phyloP scores from a whole-genome alignment of 2,329 filamentous ascomycete species.

The Drechslerella dactyloides region DNA sequence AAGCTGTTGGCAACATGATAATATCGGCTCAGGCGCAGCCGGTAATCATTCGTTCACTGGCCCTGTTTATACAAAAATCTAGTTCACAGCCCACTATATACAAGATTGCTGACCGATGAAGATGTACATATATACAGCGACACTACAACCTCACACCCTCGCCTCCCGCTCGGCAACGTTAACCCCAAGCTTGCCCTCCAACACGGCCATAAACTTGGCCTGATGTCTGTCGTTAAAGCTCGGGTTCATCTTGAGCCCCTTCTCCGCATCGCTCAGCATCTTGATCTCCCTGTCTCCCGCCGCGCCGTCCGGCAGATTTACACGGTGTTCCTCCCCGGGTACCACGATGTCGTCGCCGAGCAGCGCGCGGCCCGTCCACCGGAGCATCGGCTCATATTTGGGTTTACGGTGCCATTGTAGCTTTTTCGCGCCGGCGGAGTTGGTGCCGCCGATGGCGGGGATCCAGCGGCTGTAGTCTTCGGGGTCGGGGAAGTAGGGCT shows the following conservation, averaged over 20 bases:
- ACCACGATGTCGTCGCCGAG: constrained; percentile 37
- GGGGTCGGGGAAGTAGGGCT: constrained; percentile 25
- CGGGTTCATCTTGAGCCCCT: constrained; percentile 37
- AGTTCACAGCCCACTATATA: too few species aligned
- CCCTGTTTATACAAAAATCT: too few species aligned
- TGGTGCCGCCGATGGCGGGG: constrained; percentile 20
- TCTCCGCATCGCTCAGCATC: constrained; percentile 32
- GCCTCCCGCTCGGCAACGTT: background rate
- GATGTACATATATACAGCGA: background rate
- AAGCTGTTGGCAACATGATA: too few species aligned
- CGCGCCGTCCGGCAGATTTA: background rate
- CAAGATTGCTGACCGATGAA: too few species aligned
- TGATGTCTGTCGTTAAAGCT: constrained; percentile 32
- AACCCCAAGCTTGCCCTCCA: constrained; percentile 30
- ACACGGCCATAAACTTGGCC: constrained; percentile 30
- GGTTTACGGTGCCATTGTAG: constrained; percentile 33
- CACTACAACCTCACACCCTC: constrained; percentile 5
- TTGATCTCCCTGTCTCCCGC: constrained; percentile 7
- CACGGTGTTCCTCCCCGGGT: constrained; percentile 21
- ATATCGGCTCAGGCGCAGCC: too few species aligned
- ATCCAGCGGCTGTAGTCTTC: constrained; percentile 30
- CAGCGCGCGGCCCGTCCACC: constrained; percentile 23
- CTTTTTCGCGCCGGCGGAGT: constrained; percentile 19
- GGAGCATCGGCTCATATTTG: constrained; percentile 39
- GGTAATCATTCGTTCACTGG: too few species aligned